Base-by-base conservation (phyloP, 106 monocot species). In the Dioscorea alata region DNA sequence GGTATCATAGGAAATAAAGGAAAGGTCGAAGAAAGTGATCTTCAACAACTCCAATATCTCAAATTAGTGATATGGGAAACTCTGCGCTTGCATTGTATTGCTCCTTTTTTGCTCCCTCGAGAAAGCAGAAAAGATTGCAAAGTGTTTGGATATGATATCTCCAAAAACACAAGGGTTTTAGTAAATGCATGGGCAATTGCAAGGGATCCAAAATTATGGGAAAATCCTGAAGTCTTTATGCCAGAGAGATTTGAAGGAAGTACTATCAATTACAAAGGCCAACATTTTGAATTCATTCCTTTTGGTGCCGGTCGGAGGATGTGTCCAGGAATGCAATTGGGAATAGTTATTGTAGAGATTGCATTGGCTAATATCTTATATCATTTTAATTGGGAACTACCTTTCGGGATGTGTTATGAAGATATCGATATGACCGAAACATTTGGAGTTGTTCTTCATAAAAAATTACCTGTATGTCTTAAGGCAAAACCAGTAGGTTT, bases 211-310 rank as follows among this genome's bases (percentile, higher is more conserved):
- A 23, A 49, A 18, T 6, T 0, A 8, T 83, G 83, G 83, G 18
- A 78, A 59, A 53, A 48, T 13, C 74, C 78, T 4, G 49, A 63
- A 0, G 65, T 63, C 71, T 79, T 83, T 35, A 28, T 53, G 61
- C 83, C 83, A 12, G 83, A 83, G 63, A 78, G 83, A 23, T 83
- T 79, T 23, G 19, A 56, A 13, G 56, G 16, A n/a, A 59, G 18
- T 16, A 22, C 19, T n/a, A 4, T 62, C 13, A 66, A 83, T 34
- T 72, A 63, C 54, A 68, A 31, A 63, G 83, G 74, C 32, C 66
- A 71, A 14, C 57, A 83, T 51, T 79, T 64, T 51, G 10, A 50
- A 13, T 32, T 68, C 54, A 59, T 83, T 4, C 79, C 83, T 1
- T 79, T 83, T 66, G 78, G 78, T 5, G 35, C 58, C 42, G 83